These are phyloP conservation scores for Zygosaccharomyces sapae DNA, from an alignment of 1,139 yeast genomes.

Conservation along the genomic window DNA sequence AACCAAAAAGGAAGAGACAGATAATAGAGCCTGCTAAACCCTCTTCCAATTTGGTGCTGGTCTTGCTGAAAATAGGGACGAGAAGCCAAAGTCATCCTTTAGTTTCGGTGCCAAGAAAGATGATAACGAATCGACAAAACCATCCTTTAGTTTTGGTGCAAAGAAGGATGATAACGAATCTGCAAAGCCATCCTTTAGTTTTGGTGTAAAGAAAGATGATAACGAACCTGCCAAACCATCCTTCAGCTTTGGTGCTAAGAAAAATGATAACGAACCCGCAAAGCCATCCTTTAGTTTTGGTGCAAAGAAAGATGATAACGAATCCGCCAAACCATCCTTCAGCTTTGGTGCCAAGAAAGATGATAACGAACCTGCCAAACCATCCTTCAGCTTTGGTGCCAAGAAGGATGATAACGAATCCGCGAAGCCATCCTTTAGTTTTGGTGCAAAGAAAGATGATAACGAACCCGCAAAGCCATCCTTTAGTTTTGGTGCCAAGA, in stretches of 20 bases:
- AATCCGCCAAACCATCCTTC: slow-evolving; percentile 11
- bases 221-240: no score
- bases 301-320: not conserved
- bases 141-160: slow-evolving; percentile 15
- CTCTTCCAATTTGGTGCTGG: slow-evolving; percentile 1
- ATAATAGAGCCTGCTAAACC: not conserved
- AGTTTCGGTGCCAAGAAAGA: slow-evolving; percentile 4
- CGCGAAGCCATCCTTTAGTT: slow-evolving; percentile 11
- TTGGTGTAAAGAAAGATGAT: no score
- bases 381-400: slow-evolving; percentile 14
- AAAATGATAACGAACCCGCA: no score
- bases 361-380: slow-evolving; percentile 4
- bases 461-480: slow-evolving; percentile 7
- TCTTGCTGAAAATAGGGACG: slow-evolving; percentile 11
- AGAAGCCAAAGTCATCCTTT: slow-evolving; percentile 1
- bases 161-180: no score
- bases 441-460: slow-evolving; percentile 8
- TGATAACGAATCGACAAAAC: slow-evolving; percentile 5
- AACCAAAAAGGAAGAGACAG: slow-evolving; percentile 15
- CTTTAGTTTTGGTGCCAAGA: slow-evolving; percentile 14
- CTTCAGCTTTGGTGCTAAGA: no score
- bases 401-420: not conserved
- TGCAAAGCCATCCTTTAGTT: no score
- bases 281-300: no score
- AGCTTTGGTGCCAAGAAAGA: slow-evolving; percentile 10